Percentiles rank a stretch among this genome's conserved stretches.
Evolutionary conservation across 805 yeast species (phyloP).

Genomic region (Saitoella complicata): DNA sequence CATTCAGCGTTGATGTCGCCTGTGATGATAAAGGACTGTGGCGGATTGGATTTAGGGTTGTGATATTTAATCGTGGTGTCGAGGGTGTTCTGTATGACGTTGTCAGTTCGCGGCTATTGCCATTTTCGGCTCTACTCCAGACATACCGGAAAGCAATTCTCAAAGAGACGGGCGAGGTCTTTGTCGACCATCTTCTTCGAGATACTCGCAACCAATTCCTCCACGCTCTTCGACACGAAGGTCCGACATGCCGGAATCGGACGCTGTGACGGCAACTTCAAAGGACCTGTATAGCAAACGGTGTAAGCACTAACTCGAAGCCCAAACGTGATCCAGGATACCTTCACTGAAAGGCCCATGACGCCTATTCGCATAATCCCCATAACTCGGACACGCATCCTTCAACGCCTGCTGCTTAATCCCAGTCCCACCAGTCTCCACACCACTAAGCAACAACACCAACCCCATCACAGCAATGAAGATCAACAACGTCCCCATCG

Average conservation of each 20-base stretch:
- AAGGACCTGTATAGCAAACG: slow-evolving; percentile 26
- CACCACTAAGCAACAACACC: no score
- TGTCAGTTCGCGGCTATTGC: no score
- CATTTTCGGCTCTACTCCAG: no score
- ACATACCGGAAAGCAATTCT: slow-evolving; percentile 51
- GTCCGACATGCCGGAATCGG: slow-evolving; percentile 63
- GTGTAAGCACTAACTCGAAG: not conserved
- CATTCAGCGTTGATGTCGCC: slow-evolving; percentile 93
- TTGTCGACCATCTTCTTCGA: slow-evolving; percentile 34
- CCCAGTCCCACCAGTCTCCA: no score
- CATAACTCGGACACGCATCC: slow-evolving; percentile 1
- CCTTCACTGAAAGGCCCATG: slow-evolving; percentile 10
- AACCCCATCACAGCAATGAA: no score
- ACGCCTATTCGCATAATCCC: slow-evolving; percentile 11
- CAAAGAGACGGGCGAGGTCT: slow-evolving; percentile 60
- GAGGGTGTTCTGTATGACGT: slow-evolving; percentile 36
- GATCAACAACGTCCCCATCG: no score
- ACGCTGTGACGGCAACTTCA: slow-evolving; percentile 53
- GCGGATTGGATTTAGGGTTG: slow-evolving; percentile 18
- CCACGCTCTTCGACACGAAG: slow-evolving; percentile 47
- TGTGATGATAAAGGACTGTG: slow-evolving; percentile 66
- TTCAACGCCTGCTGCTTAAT: not conserved
- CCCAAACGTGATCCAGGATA: not conserved
- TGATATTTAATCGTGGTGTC: slow-evolving; percentile 81
- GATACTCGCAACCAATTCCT: slow-evolving; percentile 38